A percentile compares a stretch with the other conserved stretches of the same genome.
Evolutionary conservation across 305 asterid species (phyloP).

Genomic region (Rubia tinctorum): DNA sequence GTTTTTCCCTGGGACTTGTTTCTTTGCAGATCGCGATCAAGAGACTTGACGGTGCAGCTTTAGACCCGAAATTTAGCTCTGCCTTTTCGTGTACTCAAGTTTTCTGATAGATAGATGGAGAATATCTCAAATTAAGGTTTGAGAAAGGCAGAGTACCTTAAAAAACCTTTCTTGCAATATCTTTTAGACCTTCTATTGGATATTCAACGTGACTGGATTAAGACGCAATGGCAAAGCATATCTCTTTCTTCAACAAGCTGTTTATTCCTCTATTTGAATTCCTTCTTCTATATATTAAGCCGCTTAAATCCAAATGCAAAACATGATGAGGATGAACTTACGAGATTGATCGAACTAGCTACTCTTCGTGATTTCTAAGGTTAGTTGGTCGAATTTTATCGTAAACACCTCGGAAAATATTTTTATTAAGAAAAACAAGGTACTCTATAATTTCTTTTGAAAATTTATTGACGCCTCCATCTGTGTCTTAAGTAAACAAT

Average conservation of each 20-base stretch:
- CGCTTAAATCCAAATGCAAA: background rate
- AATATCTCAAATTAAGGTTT: background rate
- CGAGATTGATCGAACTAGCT: background rate
- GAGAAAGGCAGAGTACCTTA: background rate
- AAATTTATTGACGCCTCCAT: no score
- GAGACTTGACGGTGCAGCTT: no score
- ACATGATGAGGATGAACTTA: background rate
- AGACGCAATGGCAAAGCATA: slow-evolving; percentile 13
- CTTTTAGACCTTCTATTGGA: background rate
- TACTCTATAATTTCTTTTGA: no score
- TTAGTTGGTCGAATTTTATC: background rate
- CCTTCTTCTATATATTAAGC: background rate
- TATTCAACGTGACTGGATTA: background rate
- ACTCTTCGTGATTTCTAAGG: slow-evolving; percentile 4
- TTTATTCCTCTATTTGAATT: no score
- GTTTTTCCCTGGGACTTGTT: no score
- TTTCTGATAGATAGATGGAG: background rate
- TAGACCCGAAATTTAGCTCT: no score
- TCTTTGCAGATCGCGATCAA: no score
- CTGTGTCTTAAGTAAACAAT: no score
- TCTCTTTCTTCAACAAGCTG: slow-evolving; percentile 16
- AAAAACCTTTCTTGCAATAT: background rate
- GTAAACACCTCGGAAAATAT: background rate
- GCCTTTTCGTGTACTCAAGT: no score
- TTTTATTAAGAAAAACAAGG: no score